phyloP scores from a whole-genome alignment of 768 basidiomycete genomes.

The Kwoniella mangroviensis region DNA sequence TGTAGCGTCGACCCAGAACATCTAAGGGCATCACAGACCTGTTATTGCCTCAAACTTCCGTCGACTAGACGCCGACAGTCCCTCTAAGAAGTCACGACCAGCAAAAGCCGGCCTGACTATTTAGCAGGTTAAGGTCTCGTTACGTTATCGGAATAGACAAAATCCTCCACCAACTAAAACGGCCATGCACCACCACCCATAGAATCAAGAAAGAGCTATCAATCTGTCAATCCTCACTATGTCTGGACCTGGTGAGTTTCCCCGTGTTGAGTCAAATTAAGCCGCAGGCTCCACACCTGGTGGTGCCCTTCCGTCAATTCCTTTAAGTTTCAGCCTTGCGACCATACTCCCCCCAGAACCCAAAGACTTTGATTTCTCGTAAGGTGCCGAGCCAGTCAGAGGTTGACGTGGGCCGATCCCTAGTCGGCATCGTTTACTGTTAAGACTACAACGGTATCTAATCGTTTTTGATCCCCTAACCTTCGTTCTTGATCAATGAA shows the following conservation, averaged over 20 bases:
- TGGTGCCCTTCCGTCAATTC: conserved; percentile 83
- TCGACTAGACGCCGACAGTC: conserved; percentile 79
- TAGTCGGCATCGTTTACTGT: conserved; percentile 83
- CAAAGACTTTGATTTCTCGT: conserved; percentile 88
- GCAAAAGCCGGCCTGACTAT: conserved; percentile 78
- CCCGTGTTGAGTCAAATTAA: conserved; percentile 72
- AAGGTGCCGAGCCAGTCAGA: conserved; percentile 77
- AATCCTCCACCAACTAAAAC: conserved; percentile 88
- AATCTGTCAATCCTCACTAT: conserved; percentile 78
- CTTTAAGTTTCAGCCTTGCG: conserved; percentile 78
- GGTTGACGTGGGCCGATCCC: conserved; percentile 72
- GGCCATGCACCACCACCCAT: conserved; percentile 88
- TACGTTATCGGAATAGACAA: conserved; percentile 96
- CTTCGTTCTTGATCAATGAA: conserved; percentile 85
- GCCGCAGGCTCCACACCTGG: conserved; percentile 78
- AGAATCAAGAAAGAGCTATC: conserved; percentile 83
- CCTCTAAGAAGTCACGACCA: conserved; percentile 81
- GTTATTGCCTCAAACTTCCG: conserved; percentile 89
- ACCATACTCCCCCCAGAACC: conserved; percentile 77
- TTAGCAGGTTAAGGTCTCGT: conserved; percentile 93
- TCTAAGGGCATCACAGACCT: conserved; percentile 90
- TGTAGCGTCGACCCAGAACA: conserved; percentile 87
- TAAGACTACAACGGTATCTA: conserved; percentile 83
- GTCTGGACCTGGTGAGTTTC: conserved; percentile 80
- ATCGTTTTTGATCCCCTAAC: conserved; percentile 84